phyloP scores from a whole-genome alignment of 805 yeast species.

The Starmerella bombi region DNA sequence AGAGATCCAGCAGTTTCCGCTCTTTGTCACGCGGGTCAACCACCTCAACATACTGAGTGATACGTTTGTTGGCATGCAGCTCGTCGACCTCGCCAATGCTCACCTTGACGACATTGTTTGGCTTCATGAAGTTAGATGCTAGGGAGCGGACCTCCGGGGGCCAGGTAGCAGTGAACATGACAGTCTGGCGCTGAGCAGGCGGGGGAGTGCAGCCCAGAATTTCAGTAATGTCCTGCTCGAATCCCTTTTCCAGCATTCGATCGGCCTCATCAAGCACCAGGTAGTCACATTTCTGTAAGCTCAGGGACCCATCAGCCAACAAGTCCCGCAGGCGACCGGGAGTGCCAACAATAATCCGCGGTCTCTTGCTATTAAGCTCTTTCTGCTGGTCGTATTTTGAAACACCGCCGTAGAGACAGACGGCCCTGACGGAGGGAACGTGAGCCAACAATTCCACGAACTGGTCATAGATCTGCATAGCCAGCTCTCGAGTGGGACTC shows the following conservation, averaged over 20 bases:
- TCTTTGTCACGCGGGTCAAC: slow-evolving; percentile 74
- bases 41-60: slow-evolving; percentile 87
- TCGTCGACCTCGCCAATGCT: slow-evolving; percentile 92
- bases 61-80: slow-evolving; percentile 84
- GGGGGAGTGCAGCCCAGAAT: slow-evolving; percentile 50
- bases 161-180: slow-evolving; percentile 99
- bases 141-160: slow-evolving; percentile 95
- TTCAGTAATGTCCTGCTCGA: slow-evolving; percentile 85
- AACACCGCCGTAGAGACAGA: slow-evolving; percentile 94
- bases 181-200: slow-evolving; percentile 56
- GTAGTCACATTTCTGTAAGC: slow-evolving; percentile 50
- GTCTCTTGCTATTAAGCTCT: slow-evolving; percentile 37
- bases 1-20: slow-evolving; percentile 52
- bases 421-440: slow-evolving; percentile 50
- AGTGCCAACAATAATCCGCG: slow-evolving; percentile 84
- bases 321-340: slow-evolving; percentile 95
- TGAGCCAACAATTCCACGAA: slow-evolving; percentile 61
- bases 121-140: slow-evolving; percentile 70
- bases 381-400: slow-evolving; percentile 83
- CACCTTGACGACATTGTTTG: slow-evolving; percentile 59
- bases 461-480: slow-evolving; percentile 89
- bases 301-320: slow-evolving; percentile 76
- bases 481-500: slow-evolving; percentile 96
- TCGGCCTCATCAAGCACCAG: slow-evolving; percentile 95
- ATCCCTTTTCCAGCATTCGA: slow-evolving; percentile 96